Base-by-base conservation (phyloP, 768 basidiomycete genomes). In the Dioszegia crocea region DNA sequence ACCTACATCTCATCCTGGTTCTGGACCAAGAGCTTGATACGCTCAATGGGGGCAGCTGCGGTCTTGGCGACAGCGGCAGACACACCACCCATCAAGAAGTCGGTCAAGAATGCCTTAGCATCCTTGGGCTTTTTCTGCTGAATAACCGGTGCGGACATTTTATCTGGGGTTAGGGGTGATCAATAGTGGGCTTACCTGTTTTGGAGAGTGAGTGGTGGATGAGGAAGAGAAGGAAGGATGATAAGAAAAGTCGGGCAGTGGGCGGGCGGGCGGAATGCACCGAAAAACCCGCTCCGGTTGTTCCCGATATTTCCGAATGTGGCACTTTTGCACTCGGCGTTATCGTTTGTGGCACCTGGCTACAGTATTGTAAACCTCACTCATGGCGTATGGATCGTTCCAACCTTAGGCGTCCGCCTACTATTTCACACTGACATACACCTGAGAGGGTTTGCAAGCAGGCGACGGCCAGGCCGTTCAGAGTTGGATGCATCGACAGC, bases 41-140 rank as follows among this genome's bases (percentile, higher is more conserved):
- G 92, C 85, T 98, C 96, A 75, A 99, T 99, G 80, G 96, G 96
- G 65, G 96, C 96, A 71, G 96, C 96, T 67, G 88, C 89, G 67
- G 96, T 98, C 85, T 99, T 99, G 56, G 96, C 88, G 79, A 98
- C 90, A 70, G 96, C 96, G 65, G 79, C 79, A 55, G 77, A 77
- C 56, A 76, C 76, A 73, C 90, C 92, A 62, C 26, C 78, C 75
- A 76, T 75, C 57, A 76, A 67, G 75, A 76, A 78, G 61, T 78
- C 71, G 59, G 65, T 80, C 72, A 88, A 84, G 82, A 97, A 96
- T 10, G 94, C 91, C 85, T 89, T 85, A 62, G 89, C 88, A 76
- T 85, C 80, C 84, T 97, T 97, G 80, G 82, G 82, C 84, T 83
- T 93, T 83, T 74, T 78, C 50, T 38, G 36, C 38, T 53, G 51